These are phyloP conservation scores for Hygrocybe coccinea DNA, from an alignment of 768 basidiomycete species.

Conservation along the genomic window DNA sequence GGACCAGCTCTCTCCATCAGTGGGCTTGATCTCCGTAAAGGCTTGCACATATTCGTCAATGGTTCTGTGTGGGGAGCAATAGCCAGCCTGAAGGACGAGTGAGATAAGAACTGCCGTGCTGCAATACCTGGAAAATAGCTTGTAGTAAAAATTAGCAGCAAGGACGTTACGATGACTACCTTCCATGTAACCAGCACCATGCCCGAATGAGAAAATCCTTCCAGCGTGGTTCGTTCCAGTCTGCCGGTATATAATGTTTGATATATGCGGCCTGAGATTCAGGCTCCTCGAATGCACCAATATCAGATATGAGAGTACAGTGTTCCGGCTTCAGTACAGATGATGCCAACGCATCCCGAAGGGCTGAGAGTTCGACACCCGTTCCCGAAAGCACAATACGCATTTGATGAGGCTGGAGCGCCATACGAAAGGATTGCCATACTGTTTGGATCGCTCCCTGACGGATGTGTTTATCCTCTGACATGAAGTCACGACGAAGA, in stretches of 20 bases:
- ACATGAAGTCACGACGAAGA: neutral
- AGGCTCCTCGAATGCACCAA: conserved; percentile 6
- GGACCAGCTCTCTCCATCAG: conserved; percentile 7
- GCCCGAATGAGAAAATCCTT: conserved; percentile 6
- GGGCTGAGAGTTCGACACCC: neutral
- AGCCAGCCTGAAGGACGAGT: conserved; percentile 4
- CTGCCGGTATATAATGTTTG: conserved; percentile 5
- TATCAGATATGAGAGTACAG: neutral
- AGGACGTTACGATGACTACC: neutral
- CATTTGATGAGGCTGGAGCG: conserved; percentile 1
- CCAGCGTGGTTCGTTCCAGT: conserved; percentile 7
- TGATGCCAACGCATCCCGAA: neutral
- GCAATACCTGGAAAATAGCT: conserved; percentile 3
- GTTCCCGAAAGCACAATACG: conserved; percentile 7
- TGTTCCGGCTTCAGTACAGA: neutral
- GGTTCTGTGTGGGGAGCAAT: conserved; percentile 5
- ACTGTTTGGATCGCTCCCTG: neutral
- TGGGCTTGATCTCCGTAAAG: conserved; percentile 4
- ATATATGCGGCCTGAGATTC: conserved; percentile 6
- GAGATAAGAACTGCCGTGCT: conserved; percentile 4
- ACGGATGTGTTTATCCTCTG: neutral
- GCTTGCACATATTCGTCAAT: conserved; percentile 6
- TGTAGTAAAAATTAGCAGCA: neutral
- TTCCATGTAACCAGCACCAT: conserved; percentile 10
- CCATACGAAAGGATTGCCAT: neutral